Evolutionary conservation across 225 moss, liverwort and hornwort genomes (phyloP).

Genomic region (Pseudoscleropodium purum): DNA sequence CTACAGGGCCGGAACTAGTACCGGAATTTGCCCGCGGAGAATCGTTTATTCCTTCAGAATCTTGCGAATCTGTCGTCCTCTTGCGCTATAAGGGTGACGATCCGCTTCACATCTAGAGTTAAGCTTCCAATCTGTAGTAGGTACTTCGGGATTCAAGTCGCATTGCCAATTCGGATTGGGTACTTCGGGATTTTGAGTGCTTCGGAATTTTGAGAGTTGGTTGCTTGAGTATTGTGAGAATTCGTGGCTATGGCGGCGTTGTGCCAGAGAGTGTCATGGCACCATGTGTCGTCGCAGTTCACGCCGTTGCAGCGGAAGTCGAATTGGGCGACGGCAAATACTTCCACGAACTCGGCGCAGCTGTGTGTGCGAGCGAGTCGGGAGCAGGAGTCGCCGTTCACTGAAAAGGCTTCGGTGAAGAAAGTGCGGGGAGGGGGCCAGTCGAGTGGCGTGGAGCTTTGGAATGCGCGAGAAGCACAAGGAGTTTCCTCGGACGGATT

Average conservation of each 20-base stretch:
- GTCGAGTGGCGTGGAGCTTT: constrained; percentile 4
- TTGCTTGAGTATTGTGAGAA: not conserved
- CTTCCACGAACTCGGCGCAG: not conserved
- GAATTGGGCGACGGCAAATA: not conserved
- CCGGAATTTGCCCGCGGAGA: constrained; percentile 15
- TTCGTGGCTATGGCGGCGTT: constrained; percentile 20
- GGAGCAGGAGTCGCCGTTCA: constrained; percentile 39
- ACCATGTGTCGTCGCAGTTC: constrained; percentile 15
- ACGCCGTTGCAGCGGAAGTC: not conserved
- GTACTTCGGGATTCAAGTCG: too few species aligned
- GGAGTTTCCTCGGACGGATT: not conserved
- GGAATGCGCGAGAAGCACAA: constrained; percentile 7
- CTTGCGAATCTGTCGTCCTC: not conserved
- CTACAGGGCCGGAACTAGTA: not conserved
- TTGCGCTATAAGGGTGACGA: not conserved
- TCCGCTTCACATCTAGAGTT: not conserved
- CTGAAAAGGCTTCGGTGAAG: constrained; percentile 43
- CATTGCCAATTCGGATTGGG: not conserved
- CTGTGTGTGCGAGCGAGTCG: not conserved
- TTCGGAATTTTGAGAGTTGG: not conserved
- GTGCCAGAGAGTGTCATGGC: constrained; percentile 29
- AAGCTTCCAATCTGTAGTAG: not conserved
- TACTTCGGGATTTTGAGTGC: not conserved
- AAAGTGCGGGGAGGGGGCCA: constrained; percentile 31
- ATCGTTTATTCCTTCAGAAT: not conserved